Conservation (phyloP, 441 rosid genomes). For the Adansonia rubrostipa region DNA sequence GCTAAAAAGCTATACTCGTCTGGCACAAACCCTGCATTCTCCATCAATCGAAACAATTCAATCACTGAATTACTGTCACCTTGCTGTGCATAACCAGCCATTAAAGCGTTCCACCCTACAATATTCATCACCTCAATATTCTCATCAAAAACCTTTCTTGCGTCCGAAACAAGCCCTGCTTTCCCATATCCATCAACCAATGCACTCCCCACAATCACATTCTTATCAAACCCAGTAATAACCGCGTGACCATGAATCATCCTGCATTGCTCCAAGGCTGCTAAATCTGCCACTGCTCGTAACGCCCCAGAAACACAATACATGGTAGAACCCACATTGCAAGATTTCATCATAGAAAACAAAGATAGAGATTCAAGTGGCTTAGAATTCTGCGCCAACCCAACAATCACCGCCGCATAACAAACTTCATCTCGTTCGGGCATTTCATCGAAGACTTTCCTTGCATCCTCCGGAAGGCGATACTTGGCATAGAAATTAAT, state of each 20-base stretch:
- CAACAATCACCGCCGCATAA: conserved; percentile 43
- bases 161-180: conserved; percentile 39
- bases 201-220: conserved; percentile 39
- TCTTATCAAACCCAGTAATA: conserved; percentile 36
- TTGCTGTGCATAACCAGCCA: conserved; percentile 50
- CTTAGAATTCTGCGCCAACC: conserved; percentile 41
- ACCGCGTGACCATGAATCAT: conserved; percentile 45
- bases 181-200: conserved; percentile 52
- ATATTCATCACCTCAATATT: conserved; percentile 33
- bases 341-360: conserved; percentile 39
- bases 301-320: conserved; percentile 43
- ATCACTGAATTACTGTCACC: conserved; percentile 38
- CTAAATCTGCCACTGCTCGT: conserved; percentile 40
- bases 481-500: conserved; percentile 31
- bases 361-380: conserved; percentile 35
- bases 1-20: conserved; percentile 49
- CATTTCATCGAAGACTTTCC: conserved; percentile 47
- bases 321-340: conserved; percentile 36
- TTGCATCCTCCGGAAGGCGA: conserved; percentile 27
- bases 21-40: conserved; percentile 31
- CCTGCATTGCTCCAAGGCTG: conserved; percentile 46
- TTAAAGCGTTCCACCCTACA: conserved; percentile 44
- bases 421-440: conserved; percentile 43
- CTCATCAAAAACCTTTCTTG: conserved; percentile 44
- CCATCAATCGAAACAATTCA: conserved; percentile 39